phyloP scores from a whole-genome alignment of 108 stramenopile genomes.

The Seminavis robusta region DNA sequence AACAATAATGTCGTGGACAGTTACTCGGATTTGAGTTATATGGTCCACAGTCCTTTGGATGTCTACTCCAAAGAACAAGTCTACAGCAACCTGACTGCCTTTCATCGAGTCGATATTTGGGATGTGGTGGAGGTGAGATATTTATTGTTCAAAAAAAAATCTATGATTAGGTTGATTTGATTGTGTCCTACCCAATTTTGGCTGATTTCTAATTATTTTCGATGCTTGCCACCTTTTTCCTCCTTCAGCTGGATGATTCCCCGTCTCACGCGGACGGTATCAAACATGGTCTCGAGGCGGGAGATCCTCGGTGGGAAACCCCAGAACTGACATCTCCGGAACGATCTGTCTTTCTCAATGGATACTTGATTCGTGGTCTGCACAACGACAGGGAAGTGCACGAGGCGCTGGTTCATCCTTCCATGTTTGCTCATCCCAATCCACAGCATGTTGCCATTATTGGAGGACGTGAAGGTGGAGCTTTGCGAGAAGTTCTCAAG shows the following conservation, averaged over 20 bases:
- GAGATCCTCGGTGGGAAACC: conserved; percentile 72
- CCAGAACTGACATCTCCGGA: conserved; percentile 56
- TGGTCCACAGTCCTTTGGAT: conserved; percentile 50
- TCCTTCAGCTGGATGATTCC: conserved; percentile 41
- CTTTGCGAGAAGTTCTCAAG: conserved; percentile 80
- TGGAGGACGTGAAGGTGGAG: conserved; percentile 89
- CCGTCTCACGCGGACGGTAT: conserved; percentile 64
- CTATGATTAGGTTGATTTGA: background rate
- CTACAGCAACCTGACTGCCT: conserved; percentile 6
- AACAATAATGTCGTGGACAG: conserved; percentile 34
- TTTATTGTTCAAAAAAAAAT: background rate
- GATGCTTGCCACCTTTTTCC: background rate
- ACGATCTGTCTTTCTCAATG: conserved; percentile 69
- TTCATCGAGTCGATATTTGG: conserved; percentile 83
- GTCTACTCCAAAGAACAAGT: conserved; percentile 49
- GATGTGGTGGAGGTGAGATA: conserved; percentile 47
- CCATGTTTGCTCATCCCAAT: conserved; percentile 83
- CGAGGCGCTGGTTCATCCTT: conserved; percentile 91
- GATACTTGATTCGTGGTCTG: conserved; percentile 35
- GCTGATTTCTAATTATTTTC: background rate
- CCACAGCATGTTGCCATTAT: conserved; percentile 84
- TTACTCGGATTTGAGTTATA: conserved; percentile 38
- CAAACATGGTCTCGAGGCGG: conserved; percentile 49
- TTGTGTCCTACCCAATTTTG: background rate
- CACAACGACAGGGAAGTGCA: conserved; percentile 56